Evolutionary conservation across 495 filamentous ascomycete genomes (phyloP), one percentile per base, ranked within the genome.

Genomic region (Penicillium alfredii): DNA sequence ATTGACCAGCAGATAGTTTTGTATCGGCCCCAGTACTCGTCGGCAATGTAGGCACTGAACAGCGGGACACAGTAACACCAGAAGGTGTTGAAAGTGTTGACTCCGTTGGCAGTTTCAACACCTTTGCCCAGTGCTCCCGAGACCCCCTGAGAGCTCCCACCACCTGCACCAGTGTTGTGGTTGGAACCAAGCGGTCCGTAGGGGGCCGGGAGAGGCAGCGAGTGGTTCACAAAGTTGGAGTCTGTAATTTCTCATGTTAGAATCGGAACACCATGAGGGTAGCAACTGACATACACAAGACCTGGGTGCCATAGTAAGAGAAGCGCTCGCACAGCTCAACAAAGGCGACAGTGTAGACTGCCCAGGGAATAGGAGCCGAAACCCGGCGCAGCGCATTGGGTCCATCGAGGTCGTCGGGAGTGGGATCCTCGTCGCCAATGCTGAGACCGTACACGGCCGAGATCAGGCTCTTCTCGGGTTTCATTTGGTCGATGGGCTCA

Each of bases 261-360:
- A 4, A 14, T 15, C 30, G 29, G 22, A 25, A n/a, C 16, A 18
- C 31, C 13, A 0, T n/a, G 0, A 32, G 16, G 17, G 22, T 24
- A 8, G 12, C 20, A 3, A 11, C 12, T 12, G 17, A 37, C 47
- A 21, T 43, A 47, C 44, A 51, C 23, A 51, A 16, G 5, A 47
- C 45, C 24, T 53, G 49, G 13, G 45, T 49, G 19, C 54, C 51
- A 24, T 55, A 58, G 42, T 84, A 88, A 6, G 79, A 81, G 63
- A 86, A 84, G 22, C 84, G 79, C 66, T 89, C 84, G 62, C 76
- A 82, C 38, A 86, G 56, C 60, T 89, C 84, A 31, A 86, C 74
- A 45, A 86, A 80, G 13, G 79, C 82, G 35, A 90, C 72, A 14
- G 78, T 81, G 14, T 49, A 48, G n/a, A 49, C 54, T 14, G 48